Percentiles rank a stretch among this genome's conserved stretches.
These are phyloP conservation scores for Spergularia azorica DNA, from an alignment of 179 eudicot species.

Conservation along the genomic window DNA sequence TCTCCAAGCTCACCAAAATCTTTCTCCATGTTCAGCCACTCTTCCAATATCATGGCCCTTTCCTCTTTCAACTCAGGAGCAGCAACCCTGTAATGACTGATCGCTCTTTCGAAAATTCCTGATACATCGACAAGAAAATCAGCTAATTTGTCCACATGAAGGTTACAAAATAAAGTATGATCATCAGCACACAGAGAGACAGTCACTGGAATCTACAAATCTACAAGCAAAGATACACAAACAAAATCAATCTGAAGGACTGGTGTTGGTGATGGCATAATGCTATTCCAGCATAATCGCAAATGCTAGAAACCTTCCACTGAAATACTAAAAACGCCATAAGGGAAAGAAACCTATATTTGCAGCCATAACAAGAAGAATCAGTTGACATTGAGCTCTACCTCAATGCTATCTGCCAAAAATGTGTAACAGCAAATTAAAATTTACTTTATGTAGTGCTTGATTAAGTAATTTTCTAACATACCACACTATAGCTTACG, in stretches of 20 bases:
- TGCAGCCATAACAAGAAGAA: not conserved
- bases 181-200: not conserved
- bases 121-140: constrained; percentile 24
- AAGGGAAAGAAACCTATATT: not conserved
- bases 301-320: not conserved
- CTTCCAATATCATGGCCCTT: constrained; percentile 87
- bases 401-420: not conserved
- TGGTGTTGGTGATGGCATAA: not conserved
- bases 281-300: not conserved
- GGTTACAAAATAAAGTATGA: not conserved
- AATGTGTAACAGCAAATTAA: not conserved
- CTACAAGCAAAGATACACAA: not conserved
- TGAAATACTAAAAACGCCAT: not conserved
- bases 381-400: not conserved
- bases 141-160: not conserved
- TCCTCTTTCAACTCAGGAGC: constrained; percentile 91
- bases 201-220: not conserved
- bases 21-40: constrained; percentile 67
- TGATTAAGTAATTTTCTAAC: not conserved
- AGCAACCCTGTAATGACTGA: constrained; percentile 58
- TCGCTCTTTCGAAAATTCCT: constrained; percentile 82
- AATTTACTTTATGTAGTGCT: not conserved
- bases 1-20: constrained; percentile 77
- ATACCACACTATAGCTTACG: not conserved
- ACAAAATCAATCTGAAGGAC: not conserved